Conservation (phyloP, 768 basidiomycete species). For the Agaricus subrufescens region DNA sequence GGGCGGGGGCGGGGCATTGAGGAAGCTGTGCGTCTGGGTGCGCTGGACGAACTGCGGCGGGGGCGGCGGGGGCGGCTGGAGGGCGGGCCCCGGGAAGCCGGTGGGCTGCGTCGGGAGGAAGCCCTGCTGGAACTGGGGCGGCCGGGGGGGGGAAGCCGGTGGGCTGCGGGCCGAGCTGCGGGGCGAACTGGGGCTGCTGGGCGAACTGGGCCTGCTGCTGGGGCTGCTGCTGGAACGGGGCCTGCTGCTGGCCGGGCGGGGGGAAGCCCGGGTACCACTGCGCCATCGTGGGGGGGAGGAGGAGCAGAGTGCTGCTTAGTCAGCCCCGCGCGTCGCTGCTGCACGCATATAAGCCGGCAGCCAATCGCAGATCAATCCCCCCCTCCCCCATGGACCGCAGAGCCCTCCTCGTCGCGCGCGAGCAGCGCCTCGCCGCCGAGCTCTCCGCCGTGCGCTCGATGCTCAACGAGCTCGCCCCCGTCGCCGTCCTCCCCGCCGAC, state of each 20-base stretch:
- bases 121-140: slow-evolving; percentile 27
- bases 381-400: not conserved
- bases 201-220: slow-evolving; percentile 46
- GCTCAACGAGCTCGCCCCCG: slow-evolving; percentile 23
- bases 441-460: slow-evolving; percentile 21
- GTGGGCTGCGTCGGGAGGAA: slow-evolving; percentile 51
- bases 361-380: no score
- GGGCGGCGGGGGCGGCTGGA: slow-evolving; percentile 57
- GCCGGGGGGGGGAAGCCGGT: slow-evolving; percentile 20
- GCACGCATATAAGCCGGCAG: no score
- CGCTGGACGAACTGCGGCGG: slow-evolving; percentile 43
- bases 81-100: slow-evolving; percentile 37
- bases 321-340: not conserved
- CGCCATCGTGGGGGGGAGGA: slow-evolving; percentile 46
- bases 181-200: slow-evolving; percentile 37
- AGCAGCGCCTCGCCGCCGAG: slow-evolving; percentile 21
- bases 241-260: slow-evolving; percentile 44
- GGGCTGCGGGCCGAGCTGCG: slow-evolving; percentile 18
- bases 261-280: slow-evolving; percentile 44
- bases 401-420: slow-evolving; percentile 19
- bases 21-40: slow-evolving; percentile 7
- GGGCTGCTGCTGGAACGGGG: slow-evolving; percentile 59
- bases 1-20: slow-evolving; percentile 31
- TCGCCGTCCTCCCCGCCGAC: slow-evolving; percentile 32
- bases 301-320: not conserved